Evolutionary conservation across 2,329 filamentous ascomycete species (phyloP).

Genomic region (Colletotrichum plurivorum): DNA sequence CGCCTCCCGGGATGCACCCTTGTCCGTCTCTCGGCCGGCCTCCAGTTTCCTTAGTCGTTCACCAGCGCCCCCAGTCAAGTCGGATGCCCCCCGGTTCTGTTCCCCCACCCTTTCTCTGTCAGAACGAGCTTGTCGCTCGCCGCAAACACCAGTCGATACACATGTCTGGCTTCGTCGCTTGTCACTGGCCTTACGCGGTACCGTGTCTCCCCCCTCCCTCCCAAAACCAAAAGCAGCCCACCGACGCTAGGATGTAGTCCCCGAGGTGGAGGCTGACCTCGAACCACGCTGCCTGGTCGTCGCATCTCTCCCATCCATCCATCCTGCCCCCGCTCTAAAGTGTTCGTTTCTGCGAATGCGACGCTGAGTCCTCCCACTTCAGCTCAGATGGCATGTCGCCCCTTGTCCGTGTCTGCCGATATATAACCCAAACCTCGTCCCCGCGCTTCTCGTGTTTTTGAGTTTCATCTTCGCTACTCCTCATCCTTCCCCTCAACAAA

Average conservation of each 20-base stretch:
- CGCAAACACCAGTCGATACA: constrained; percentile 6
- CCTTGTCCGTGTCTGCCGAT: not conserved
- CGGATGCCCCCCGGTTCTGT: constrained; percentile 2
- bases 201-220: not conserved
- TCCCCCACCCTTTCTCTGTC: constrained; percentile 7
- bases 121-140: not conserved
- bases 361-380: not conserved
- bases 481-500: constrained; percentile 19
- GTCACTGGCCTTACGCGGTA: constrained; percentile 29
- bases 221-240: not conserved
- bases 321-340: constrained; percentile 1
- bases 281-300: constrained; percentile 37
- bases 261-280: constrained; percentile 34
- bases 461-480: constrained; percentile 14
- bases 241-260: constrained; percentile 28
- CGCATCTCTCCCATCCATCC: constrained; percentile 5
- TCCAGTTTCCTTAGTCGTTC: not conserved
- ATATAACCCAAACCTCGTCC: constrained; percentile 32
- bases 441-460: constrained; percentile 2
- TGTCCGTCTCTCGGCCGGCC: constrained; percentile 3
- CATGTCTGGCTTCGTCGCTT: constrained; percentile 2
- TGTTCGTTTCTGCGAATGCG: constrained; percentile 19
- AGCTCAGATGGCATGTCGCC: constrained; percentile 33
- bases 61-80: constrained; percentile 13
- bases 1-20: not conserved